A percentile compares a stretch with the other conserved stretches of the same genome.
These are phyloP conservation scores for Clathrospora elynae DNA, from an alignment of 2,329 filamentous ascomycete genomes.

Conservation along the genomic window DNA sequence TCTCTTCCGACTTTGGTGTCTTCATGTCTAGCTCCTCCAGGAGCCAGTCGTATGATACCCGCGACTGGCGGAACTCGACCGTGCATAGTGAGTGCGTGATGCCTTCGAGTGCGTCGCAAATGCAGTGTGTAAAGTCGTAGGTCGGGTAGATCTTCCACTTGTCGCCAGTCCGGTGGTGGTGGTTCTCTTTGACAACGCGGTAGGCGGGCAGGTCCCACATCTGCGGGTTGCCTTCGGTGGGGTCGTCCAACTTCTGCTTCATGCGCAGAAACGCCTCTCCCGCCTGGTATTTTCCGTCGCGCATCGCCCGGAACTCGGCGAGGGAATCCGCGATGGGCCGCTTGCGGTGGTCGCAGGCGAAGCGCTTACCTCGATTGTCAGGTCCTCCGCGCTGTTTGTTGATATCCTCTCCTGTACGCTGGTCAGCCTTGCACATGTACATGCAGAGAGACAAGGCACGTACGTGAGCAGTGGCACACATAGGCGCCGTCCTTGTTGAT, in stretches of 20 bases:
- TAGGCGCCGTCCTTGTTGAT: constrained; percentile 73
- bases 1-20: constrained; percentile 62
- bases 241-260: constrained; percentile 74
- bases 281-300: constrained; percentile 86
- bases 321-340: constrained; percentile 77
- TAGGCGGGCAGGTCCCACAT: constrained; percentile 98
- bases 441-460: constrained; percentile 6
- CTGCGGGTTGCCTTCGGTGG: constrained; percentile 81
- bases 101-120: constrained; percentile 89
- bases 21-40: constrained; percentile 82
- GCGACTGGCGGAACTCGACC: constrained; percentile 83
- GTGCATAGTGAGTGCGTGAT: constrained; percentile 95
- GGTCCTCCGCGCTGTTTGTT: constrained; percentile 85
- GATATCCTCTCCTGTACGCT: constrained; percentile 69
- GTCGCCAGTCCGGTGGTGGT: constrained; percentile 78
- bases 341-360: constrained; percentile 78
- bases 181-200: constrained; percentile 73
- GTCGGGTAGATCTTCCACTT: constrained; percentile 95
- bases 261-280: constrained; percentile 85
- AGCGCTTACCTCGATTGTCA: constrained; percentile 69
- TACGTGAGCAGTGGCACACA: constrained; percentile 81
- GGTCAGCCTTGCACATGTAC: constrained; percentile 24
- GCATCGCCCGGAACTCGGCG: constrained; percentile 84
- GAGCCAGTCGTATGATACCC: constrained; percentile 90
- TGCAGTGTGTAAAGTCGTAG: constrained; percentile 89